Percentiles rank a stretch among this genome's conserved stretches.
phyloP scores from a whole-genome alignment of 192 early-diverging fungal species.

The Mortierella claussenii region DNA sequence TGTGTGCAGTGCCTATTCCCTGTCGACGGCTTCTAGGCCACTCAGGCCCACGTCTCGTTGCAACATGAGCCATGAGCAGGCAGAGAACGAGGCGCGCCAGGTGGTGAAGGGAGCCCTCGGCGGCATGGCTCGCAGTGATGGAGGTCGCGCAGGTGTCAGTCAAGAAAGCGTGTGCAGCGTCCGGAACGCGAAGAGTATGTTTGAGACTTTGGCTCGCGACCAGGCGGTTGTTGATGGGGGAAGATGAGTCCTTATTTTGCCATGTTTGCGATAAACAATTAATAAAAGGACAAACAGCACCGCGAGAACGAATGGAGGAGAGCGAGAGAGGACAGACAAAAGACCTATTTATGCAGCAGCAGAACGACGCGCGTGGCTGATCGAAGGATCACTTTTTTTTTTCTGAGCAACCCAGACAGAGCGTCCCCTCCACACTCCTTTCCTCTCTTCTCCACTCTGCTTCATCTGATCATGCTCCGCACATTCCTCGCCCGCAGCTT shows the following conservation, averaged over 20 bases:
- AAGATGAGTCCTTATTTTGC: too few species aligned
- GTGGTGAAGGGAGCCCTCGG: conserved; percentile 7
- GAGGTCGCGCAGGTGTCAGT: conserved; percentile 13
- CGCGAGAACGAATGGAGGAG: too few species aligned
- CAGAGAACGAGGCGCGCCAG: conserved; percentile 18
- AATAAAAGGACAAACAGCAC: too few species aligned
- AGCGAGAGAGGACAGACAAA: too few species aligned
- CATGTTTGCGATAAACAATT: too few species aligned
- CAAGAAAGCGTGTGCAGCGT: conserved; percentile 46
- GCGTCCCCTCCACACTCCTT: background rate
- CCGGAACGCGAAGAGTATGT: conserved; percentile 39
- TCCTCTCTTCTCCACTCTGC: conserved; percentile 3
- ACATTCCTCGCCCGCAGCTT: conserved; percentile 48
- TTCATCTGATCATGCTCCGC: conserved; percentile 34
- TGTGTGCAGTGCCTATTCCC: conserved; percentile 30
- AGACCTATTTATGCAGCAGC: too few species aligned
- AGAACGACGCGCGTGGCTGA: too few species aligned
- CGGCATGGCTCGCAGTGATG: conserved; percentile 12
- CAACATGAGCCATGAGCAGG: conserved; percentile 48
- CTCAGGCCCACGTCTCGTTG: conserved; percentile 14
- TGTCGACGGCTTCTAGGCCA: conserved; percentile 35
- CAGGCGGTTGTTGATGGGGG: too few species aligned
- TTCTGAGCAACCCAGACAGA: too few species aligned
- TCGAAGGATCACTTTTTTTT: too few species aligned
- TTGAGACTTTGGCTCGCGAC: conserved; percentile 36